phyloP scores from a whole-genome alignment of 176 grass and related monocot genomes.

The Dactylis glomerata region DNA sequence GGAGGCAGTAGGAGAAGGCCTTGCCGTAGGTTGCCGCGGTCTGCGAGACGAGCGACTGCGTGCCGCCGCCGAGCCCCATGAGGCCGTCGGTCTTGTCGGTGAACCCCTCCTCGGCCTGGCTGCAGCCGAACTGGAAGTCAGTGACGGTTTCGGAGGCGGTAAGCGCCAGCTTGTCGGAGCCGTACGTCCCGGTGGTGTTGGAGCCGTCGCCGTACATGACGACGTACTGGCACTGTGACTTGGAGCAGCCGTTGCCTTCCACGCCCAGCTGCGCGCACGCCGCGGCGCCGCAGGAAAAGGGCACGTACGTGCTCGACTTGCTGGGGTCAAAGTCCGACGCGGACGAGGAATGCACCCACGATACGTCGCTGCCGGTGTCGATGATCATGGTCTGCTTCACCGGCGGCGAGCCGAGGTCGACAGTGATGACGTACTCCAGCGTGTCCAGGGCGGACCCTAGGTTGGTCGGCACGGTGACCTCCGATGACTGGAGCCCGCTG shows the following conservation, averaged over 20 bases:
- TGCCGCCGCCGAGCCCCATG: too few relatives aligned
- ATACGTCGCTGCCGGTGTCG: conserved; percentile 70
- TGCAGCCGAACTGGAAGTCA: not conserved
- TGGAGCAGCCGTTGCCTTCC: too few relatives aligned
- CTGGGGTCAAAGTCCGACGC: conserved; percentile 49
- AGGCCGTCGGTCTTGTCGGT: too few relatives aligned
- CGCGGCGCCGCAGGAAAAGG: too few relatives aligned
- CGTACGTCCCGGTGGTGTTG: not conserved
- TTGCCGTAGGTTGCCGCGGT: too few relatives aligned
- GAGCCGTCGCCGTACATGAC: too few relatives aligned
- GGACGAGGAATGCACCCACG: conserved; percentile 58
- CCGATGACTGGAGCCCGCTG: not conserved
- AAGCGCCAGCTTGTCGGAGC: not conserved
- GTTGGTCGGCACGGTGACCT: conserved; percentile 12
- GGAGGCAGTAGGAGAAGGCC: too few relatives aligned
- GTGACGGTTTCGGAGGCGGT: not conserved
- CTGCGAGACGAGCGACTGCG: too few relatives aligned
- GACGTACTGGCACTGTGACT: too few relatives aligned
- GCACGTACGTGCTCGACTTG: conserved; percentile 46
- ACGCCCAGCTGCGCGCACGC: too few relatives aligned
- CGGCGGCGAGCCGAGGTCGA: conserved; percentile 41
- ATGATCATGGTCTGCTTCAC: conserved; percentile 41
- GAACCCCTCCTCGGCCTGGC: not conserved
- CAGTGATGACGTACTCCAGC: conserved; percentile 48
- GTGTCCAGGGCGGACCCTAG: conserved; percentile 31